A percentile compares a stretch with the other conserved stretches of the same genome.
Evolutionary conservation across 2,329 filamentous ascomycete genomes (phyloP).

Genomic region (Cladosporium sp.): DNA sequence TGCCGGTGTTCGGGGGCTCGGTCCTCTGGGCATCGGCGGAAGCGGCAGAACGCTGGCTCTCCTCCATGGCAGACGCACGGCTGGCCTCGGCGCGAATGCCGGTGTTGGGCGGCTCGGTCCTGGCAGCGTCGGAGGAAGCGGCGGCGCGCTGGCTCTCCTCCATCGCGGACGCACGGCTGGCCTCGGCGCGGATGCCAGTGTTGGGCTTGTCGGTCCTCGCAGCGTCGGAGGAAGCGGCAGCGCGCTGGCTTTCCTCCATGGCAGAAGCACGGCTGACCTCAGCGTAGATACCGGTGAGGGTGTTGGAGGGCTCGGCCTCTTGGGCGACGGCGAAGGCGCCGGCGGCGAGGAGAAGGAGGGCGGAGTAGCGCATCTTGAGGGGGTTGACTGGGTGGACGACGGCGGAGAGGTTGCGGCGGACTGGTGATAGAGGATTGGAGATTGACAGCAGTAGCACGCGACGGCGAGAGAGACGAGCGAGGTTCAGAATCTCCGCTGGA

Average conservation of each 20-base stretch:
- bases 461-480: conserved; percentile 1
- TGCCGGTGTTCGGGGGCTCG: background rate
- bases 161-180: conserved; percentile 4
- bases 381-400: background rate
- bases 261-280: conserved; percentile 7
- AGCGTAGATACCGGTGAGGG: conserved; percentile 6
- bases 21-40: background rate
- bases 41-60: background rate
- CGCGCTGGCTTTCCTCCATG: conserved; percentile 10
- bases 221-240: background rate
- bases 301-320: conserved; percentile 6
- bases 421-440: conserved; percentile 1
- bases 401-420: conserved; percentile 6
- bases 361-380: conserved; percentile 9
- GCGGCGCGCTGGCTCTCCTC: conserved; percentile 6
- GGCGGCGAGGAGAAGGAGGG: conserved; percentile 10
- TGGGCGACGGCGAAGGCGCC: conserved; percentile 10
- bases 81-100: background rate
- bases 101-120: background rate
- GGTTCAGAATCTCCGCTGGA: background rate
- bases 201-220: background rate
- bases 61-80: background rate
- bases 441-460: conserved; percentile 7
- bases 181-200: conserved; percentile 2
- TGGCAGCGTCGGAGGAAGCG: background rate